A percentile compares a stretch with the other conserved stretches of the same genome.
Evolutionary conservation across 495 filamentous ascomycete genomes (phyloP).

Genomic region (Trichoderma reesei): DNA sequence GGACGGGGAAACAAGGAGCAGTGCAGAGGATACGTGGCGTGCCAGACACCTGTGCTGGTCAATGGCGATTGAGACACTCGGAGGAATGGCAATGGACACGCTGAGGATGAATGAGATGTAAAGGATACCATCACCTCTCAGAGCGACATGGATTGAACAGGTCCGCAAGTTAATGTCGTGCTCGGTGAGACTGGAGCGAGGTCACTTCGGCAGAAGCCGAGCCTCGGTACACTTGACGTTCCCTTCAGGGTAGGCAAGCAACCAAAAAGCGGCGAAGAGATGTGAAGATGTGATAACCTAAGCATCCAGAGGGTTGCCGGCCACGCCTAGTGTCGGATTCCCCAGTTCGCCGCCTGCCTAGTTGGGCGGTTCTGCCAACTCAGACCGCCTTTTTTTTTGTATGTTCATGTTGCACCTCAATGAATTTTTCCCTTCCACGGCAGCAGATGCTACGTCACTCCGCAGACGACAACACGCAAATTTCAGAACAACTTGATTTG

Average conservation of each 20-base stretch:
- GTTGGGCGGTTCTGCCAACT: slow-evolving; percentile 15
- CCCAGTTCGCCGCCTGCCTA: background rate
- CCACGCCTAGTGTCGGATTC: background rate
- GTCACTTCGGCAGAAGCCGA: background rate
- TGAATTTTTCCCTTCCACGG: background rate
- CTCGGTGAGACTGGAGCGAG: no score
- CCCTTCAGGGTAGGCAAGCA: background rate
- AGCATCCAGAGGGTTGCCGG: background rate
- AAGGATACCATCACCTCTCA: no score
- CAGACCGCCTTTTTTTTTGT: slow-evolving; percentile 24
- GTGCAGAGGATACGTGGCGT: no score
- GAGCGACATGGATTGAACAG: no score
- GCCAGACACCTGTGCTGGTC: no score
- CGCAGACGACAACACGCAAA: background rate
- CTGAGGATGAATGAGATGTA: no score
- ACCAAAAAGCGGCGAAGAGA: no score
- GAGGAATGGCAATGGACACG: no score
- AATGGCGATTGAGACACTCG: no score
- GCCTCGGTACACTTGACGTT: background rate
- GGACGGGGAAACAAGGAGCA: no score
- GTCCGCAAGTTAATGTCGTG: no score
- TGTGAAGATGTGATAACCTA: no score
- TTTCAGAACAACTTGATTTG: background rate
- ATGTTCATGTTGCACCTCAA: background rate
- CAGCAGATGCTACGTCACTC: background rate